A percentile compares a stretch with the other conserved stretches of the same genome.
These are phyloP conservation scores for Podospora sp. DNA, from an alignment of 495 filamentous ascomycete genomes.

Conservation along the genomic window DNA sequence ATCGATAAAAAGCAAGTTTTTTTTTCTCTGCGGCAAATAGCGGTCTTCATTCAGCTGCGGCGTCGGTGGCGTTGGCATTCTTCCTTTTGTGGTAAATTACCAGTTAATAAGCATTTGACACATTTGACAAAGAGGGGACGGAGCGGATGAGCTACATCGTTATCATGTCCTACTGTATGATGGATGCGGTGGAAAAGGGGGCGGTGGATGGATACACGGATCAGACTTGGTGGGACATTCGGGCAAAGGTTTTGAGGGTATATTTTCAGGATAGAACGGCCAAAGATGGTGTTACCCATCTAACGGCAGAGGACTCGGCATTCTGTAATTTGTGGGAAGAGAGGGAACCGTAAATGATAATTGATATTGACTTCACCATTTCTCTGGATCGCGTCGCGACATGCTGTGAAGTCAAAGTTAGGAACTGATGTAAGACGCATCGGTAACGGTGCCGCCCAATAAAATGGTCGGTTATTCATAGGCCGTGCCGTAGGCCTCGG, in stretches of 20 bases:
- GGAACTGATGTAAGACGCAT: slow-evolving; percentile 9
- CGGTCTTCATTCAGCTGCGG: slow-evolving; percentile 19
- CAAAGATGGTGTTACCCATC: neutral
- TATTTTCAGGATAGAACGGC: neutral
- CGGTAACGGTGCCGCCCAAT: neutral
- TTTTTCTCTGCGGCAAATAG: neutral
- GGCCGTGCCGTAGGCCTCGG: neutral
- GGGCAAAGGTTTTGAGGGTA: neutral
- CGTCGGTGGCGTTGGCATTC: slow-evolving; percentile 20
- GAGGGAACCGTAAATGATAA: slow-evolving; percentile 14
- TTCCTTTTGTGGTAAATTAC: slow-evolving; percentile 3
- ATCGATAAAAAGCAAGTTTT: neutral
- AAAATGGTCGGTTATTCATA: neutral
- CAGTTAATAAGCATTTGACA: slow-evolving; percentile 13
- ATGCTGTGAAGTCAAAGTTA: slow-evolving; percentile 9
- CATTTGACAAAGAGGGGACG: slow-evolving; percentile 10
- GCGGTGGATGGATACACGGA: neutral
- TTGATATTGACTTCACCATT: neutral
- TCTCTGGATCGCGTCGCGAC: neutral
- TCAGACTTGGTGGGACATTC: too few species aligned
- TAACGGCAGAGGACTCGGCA: neutral
- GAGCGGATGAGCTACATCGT: neutral
- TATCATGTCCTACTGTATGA: neutral
- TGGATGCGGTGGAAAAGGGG: neutral
- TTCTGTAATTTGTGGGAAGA: slow-evolving; percentile 1